Evolutionary conservation across 202 grass and related monocot genomes (phyloP).

Genomic region (Schoenoplectus triqueter): DNA sequence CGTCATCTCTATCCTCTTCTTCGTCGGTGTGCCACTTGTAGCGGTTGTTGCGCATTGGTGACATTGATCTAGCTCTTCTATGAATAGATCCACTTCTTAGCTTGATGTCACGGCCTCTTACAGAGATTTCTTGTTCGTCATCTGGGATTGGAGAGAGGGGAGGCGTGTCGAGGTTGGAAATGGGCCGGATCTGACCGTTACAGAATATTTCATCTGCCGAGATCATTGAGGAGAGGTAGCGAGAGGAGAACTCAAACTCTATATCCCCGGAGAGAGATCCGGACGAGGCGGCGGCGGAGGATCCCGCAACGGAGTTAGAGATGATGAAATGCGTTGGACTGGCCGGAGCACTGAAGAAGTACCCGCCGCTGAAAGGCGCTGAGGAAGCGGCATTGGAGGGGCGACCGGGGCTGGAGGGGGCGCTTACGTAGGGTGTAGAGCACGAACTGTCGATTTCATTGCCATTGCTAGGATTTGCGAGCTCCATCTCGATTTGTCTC

Average conservation of each 20-base stretch:
- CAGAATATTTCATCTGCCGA: constrained; percentile 94
- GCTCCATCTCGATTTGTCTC: constrained; percentile 48
- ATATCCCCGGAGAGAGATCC: constrained; percentile 48
- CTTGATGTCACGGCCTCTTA: constrained; percentile 59
- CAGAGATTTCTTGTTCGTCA: constrained; percentile 42
- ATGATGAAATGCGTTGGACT: constrained; percentile 95
- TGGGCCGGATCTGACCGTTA: constrained; percentile 90
- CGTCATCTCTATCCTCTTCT: constrained; percentile 38
- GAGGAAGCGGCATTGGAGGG: constrained; percentile 32
- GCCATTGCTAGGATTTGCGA: constrained; percentile 8
- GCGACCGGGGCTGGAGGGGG: constrained; percentile 64
- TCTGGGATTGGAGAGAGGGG: constrained; percentile 60
- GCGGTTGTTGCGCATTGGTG: constrained; percentile 69
- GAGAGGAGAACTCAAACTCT: constrained; percentile 84
- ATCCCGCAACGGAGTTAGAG: constrained; percentile 44
- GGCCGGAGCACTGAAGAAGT: constrained; percentile 96
- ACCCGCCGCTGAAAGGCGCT: constrained; percentile 43
- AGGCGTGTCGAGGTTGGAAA: constrained; percentile 64
- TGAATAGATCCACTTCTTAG: constrained; percentile 69
- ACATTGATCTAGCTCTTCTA: constrained; percentile 82
- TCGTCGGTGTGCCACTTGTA: constrained; percentile 53
- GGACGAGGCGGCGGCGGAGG: not conserved
- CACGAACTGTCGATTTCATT: constrained; percentile 75
- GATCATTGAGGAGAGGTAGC: constrained; percentile 69
- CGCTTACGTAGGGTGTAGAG: constrained; percentile 82